phyloP scores from a whole-genome alignment of 306 rosid species.

The Vachellia collinsii region DNA sequence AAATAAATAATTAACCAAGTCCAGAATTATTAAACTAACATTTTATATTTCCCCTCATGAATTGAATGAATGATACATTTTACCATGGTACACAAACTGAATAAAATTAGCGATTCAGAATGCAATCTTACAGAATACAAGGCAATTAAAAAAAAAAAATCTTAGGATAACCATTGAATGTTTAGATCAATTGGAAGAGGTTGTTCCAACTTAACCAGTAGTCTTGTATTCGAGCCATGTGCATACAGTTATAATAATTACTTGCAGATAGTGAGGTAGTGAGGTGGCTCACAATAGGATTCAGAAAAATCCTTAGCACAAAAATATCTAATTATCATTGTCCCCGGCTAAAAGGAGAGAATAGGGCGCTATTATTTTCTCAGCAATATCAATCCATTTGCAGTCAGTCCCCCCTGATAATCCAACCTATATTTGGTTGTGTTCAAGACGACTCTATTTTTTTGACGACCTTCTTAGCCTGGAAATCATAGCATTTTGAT shows the following conservation, averaged over 20 bases:
- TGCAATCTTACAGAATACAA: background rate
- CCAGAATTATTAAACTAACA: background rate
- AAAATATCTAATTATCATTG: background rate
- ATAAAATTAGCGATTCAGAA: slow-evolving; percentile 2
- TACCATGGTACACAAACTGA: background rate
- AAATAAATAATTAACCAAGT: background rate
- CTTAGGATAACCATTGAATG: too few relatives aligned
- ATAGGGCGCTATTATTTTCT: slow-evolving; percentile 46
- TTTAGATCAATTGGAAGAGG: too few relatives aligned
- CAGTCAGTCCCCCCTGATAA: slow-evolving; percentile 6
- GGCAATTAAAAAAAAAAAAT: background rate
- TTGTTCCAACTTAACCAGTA: too few relatives aligned
- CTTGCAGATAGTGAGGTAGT: too few relatives aligned
- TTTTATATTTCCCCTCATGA: background rate
- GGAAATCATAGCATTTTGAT: slow-evolving; percentile 25
- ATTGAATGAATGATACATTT: background rate
- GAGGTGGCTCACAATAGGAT: too few relatives aligned
- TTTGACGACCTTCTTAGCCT: slow-evolving; percentile 74
- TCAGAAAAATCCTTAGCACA: background rate
- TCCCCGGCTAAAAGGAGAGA: slow-evolving; percentile 30
- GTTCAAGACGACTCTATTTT: slow-evolving; percentile 66
- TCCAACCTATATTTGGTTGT: background rate
- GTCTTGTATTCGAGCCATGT: too few relatives aligned
- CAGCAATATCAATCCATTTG: slow-evolving; percentile 24
- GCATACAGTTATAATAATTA: too few relatives aligned